These are phyloP conservation scores for Neurospora africana DNA, from an alignment of 495 filamentous ascomycete species.

Conservation along the genomic window DNA sequence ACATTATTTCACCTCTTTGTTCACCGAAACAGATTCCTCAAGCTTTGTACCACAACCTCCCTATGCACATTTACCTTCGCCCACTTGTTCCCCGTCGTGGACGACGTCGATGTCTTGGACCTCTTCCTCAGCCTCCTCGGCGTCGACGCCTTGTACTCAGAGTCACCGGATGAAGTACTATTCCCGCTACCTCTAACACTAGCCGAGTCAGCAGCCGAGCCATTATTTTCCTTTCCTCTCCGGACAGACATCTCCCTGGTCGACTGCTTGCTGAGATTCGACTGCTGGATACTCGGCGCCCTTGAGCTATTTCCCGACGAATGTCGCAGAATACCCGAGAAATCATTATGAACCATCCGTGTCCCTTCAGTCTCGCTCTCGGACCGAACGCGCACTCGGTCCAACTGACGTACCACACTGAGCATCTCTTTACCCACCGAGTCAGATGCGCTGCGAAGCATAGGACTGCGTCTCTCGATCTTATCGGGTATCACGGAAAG, in stretches of 20 bases:
- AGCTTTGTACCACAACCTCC: slow-evolving; percentile 30
- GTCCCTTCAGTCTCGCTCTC: not conserved
- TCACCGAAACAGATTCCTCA: slow-evolving; percentile 33
- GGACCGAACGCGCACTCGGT: not conserved
- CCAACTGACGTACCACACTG: slow-evolving; percentile 2
- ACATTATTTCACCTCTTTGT: not conserved
- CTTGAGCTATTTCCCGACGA: slow-evolving; percentile 10
- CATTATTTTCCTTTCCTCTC: slow-evolving; percentile 18
- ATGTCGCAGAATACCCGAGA: not conserved
- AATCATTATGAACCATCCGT: not conserved
- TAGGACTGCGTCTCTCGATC: slow-evolving; percentile 15
- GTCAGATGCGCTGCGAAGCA: not conserved
- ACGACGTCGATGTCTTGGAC: not conserved
- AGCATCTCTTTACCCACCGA: slow-evolving; percentile 1
- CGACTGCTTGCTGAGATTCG: slow-evolving; percentile 10
- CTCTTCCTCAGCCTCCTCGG: slow-evolving; percentile 12
- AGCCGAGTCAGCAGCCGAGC: not conserved
- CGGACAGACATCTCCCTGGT: slow-evolving; percentile 6
- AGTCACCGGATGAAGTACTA: not conserved
- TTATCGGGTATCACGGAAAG: slow-evolving; percentile 32
- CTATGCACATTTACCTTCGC: slow-evolving; percentile 23
- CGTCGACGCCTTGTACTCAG: slow-evolving; percentile 2
- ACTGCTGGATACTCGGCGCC: slow-evolving; percentile 7
- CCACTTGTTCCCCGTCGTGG: slow-evolving; percentile 14
- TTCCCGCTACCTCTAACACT: not conserved